These are phyloP conservation scores for Rhizophagus sp. DNA, from an alignment of 192 early-diverging fungal genomes.

Conservation along the genomic window DNA sequence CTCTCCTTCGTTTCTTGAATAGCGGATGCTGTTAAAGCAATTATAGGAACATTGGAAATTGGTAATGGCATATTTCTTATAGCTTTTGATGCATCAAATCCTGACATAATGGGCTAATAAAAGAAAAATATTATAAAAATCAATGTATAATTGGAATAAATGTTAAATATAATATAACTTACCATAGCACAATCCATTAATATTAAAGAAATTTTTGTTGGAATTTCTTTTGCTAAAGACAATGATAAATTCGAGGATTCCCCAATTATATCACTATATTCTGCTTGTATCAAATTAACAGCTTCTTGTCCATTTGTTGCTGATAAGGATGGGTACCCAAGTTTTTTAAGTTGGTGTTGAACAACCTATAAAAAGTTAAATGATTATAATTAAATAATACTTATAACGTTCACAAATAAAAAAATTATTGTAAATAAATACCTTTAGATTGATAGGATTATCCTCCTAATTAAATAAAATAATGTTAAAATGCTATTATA, in stretches of 20 bases:
- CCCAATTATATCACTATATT: neutral
- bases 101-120: constrained; percentile 54
- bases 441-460: constrained; percentile 58
- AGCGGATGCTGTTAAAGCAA: constrained; percentile 62
- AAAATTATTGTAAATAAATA: neutral
- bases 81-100: constrained; percentile 51
- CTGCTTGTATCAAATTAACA: constrained; percentile 27
- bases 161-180: neutral
- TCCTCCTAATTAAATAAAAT: constrained; percentile 39
- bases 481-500: neutral
- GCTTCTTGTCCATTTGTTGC: constrained; percentile 61
- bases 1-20: constrained; percentile 47
- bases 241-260: neutral
- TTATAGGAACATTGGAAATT: constrained; percentile 55
- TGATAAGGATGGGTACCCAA: constrained; percentile 48
- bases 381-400: neutral
- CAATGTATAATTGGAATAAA: neutral
- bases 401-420: neutral
- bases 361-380: constrained; percentile 42
- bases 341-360: constrained; percentile 52
- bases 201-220: constrained; percentile 38
- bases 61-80: constrained; percentile 50
- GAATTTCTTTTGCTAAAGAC: no score
- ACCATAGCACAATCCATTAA: constrained; percentile 61
- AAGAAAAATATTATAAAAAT: neutral